Evolutionary conservation across 2,329 filamentous ascomycete genomes (phyloP).

Genomic region (Stylonectria norvegica): DNA sequence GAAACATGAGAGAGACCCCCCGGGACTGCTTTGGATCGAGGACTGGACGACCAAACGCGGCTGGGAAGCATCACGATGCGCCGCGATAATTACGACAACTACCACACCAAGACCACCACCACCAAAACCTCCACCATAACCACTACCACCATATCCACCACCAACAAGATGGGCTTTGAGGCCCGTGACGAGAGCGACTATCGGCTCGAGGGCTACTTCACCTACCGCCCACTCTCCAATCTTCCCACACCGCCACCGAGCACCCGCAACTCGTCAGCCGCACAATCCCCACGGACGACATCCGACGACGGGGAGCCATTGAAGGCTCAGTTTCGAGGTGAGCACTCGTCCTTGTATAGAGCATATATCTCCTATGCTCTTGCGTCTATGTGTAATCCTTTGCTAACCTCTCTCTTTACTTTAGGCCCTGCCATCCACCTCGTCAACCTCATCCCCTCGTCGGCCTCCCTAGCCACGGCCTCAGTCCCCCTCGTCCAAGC

Average conservation of each 20-base stretch:
- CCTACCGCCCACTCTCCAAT: slow-evolving; percentile 65
- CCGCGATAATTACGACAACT: background rate
- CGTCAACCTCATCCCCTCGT: slow-evolving; percentile 62
- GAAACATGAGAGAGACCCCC: slow-evolving; percentile 22
- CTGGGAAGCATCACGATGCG: background rate
- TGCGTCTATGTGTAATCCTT: slow-evolving; percentile 3
- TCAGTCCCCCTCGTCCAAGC: slow-evolving; percentile 59
- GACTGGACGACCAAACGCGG: slow-evolving; percentile 18
- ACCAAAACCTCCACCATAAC: too few species aligned
- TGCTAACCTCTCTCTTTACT: slow-evolving; percentile 10
- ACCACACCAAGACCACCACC: too few species aligned
- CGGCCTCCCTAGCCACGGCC: slow-evolving; percentile 56
- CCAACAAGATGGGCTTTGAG: slow-evolving; percentile 18
- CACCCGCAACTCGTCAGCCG: slow-evolving; percentile 41
- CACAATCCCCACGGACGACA: slow-evolving; percentile 41
- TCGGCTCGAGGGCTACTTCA: slow-evolving; percentile 51
- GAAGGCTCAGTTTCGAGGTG: slow-evolving; percentile 39
- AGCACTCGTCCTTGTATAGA: too few species aligned
- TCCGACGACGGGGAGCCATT: slow-evolving; percentile 44
- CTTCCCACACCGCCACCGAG: slow-evolving; percentile 64
- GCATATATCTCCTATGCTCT: slow-evolving; percentile 4
- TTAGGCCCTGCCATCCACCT: slow-evolving; percentile 63
- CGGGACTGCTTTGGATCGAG: slow-evolving; percentile 19
- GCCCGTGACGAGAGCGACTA: slow-evolving; percentile 12
- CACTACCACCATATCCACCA: background rate